phyloP scores from a whole-genome alignment of 1,284 basidiomycete species.

The Cutaneotrichosporon curvatum region DNA sequence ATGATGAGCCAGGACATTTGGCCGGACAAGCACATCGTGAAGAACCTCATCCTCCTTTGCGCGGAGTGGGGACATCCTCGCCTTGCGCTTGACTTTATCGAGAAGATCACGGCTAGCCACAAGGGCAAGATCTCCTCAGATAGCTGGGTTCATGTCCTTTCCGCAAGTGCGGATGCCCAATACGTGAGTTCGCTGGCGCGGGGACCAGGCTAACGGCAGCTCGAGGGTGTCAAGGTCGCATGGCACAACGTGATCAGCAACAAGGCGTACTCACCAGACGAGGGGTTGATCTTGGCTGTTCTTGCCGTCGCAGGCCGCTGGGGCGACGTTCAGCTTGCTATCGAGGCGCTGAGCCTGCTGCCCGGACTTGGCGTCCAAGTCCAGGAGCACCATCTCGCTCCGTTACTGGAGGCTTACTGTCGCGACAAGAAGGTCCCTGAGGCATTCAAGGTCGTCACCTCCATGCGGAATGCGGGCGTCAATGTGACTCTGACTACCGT shows the following conservation, averaged over 20 bases:
- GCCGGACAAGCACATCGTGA: conserved; percentile 11
- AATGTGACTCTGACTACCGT: conserved; percentile 27
- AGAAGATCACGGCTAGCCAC: conserved; percentile 11
- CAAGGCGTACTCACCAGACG: conserved; percentile 57
- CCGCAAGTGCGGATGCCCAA: conserved; percentile 28
- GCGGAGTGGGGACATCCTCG: conserved; percentile 33
- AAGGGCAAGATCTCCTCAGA: conserved; percentile 7
- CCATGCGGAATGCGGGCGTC: conserved; percentile 31
- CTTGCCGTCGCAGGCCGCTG: conserved; percentile 65
- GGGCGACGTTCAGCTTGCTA: conserved; percentile 62
- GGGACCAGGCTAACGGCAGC: conserved; percentile 48
- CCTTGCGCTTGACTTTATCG: conserved; percentile 29
- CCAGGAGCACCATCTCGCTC: conserved; percentile 52
- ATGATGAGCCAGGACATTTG: conserved; percentile 25
- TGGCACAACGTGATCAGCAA: too few species aligned
- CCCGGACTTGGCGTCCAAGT: conserved; percentile 50
- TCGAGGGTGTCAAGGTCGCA: conserved; percentile 57
- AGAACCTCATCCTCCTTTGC: conserved; percentile 19
- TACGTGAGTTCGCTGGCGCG: conserved; percentile 26
- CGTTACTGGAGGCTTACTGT: conserved; percentile 43
- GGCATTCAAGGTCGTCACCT: conserved; percentile 32
- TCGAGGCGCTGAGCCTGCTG: conserved; percentile 56
- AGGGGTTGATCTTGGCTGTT: conserved; percentile 63
- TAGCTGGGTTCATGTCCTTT: conserved; percentile 33
- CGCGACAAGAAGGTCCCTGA: conserved; percentile 35